Conservation (phyloP, 129 eudicot genomes). For the Ambrosia trifida region DNA sequence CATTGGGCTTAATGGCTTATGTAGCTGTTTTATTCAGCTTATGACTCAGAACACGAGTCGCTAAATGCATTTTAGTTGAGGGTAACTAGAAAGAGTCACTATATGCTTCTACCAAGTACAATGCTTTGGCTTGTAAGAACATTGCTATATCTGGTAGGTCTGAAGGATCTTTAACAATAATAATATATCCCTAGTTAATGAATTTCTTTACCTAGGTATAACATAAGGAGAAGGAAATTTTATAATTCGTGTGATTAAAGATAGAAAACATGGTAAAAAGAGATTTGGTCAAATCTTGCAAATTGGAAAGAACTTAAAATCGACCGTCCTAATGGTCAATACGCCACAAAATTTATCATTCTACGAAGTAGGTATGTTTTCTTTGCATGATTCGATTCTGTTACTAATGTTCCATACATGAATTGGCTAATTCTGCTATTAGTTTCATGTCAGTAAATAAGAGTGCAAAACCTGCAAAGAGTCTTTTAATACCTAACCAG, state of each 20-base stretch:
- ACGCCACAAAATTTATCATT: neutral
- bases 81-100: neutral
- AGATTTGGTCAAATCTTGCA: slow-evolving; percentile 12
- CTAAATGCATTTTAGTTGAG: slow-evolving; percentile 1
- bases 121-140: neutral
- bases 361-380: neutral
- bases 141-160: neutral
- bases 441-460: neutral
- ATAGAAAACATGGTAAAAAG: neutral
- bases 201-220: neutral
- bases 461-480: neutral
- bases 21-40: too few relatives aligned
- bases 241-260: neutral
- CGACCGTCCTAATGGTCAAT: neutral
- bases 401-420: neutral
- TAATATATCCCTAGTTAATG: neutral
- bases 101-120: slow-evolving; percentile 8
- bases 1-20: too few relatives aligned
- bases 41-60: neutral
- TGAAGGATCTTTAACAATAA: neutral
- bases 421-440: neutral
- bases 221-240: neutral
- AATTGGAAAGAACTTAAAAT: neutral
- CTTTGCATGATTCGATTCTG: neutral
- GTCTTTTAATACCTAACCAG: neutral